phyloP scores from a whole-genome alignment of 305 asterid genomes.

The Coffea humblotiana region DNA sequence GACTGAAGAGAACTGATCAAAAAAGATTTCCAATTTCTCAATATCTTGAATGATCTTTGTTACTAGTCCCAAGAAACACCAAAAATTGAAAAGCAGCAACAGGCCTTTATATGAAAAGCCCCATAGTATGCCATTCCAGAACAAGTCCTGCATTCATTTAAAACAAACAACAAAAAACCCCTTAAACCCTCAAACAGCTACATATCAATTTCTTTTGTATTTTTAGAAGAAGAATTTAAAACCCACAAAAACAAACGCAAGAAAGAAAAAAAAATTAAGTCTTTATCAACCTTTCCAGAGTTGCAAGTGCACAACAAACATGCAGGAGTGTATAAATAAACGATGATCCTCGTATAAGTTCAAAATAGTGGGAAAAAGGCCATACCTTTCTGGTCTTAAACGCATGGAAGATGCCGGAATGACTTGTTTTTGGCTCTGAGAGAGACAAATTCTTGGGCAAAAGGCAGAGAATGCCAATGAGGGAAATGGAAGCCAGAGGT shows the following conservation, averaged over 20 bases:
- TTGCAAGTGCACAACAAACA: not conserved
- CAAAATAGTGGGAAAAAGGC: constrained; percentile 10
- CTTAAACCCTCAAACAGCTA: constrained; percentile 14
- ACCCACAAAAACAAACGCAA: not conserved
- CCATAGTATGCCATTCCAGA: constrained; percentile 24
- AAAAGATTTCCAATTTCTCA: not conserved
- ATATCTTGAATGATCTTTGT: not conserved
- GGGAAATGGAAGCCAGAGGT: constrained; percentile 5
- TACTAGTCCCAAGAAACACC: constrained; percentile 16
- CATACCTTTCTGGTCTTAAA: constrained; percentile 32
- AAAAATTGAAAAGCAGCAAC: constrained; percentile 5
- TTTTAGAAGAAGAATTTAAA: not conserved
- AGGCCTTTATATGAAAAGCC: constrained; percentile 16
- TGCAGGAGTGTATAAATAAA: not conserved
- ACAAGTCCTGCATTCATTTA: constrained; percentile 24
- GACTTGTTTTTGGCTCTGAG: constrained; percentile 5
- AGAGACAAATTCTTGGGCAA: constrained; percentile 2
- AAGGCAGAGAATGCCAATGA: not conserved
- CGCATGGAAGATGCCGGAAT: constrained; percentile 26
- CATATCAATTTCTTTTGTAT: not conserved
- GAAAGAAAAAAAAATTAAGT: not conserved
- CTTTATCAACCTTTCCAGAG: not conserved
- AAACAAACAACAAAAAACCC: constrained; percentile 16
- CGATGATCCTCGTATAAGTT: not conserved
- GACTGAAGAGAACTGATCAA: not conserved